Base-by-base conservation (phyloP, 768 basidiomycete species). In the Leccinum broughii region DNA sequence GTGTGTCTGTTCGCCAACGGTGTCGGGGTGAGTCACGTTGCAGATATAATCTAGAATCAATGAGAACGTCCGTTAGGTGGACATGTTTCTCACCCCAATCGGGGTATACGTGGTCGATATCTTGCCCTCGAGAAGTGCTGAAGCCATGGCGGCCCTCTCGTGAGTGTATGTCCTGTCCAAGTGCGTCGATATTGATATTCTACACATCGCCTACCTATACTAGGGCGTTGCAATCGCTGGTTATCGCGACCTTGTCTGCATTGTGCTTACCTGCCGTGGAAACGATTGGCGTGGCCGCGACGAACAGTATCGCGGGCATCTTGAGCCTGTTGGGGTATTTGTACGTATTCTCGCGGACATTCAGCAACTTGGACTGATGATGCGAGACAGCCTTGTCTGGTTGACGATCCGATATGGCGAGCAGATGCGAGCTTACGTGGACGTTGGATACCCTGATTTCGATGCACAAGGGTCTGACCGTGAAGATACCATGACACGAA, bases 1-100 rank as follows among this genome's bases (percentile, higher is more conserved):
- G 22, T 81, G 1, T 86, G 82, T 61, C 65, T 91, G 8, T 89
- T 89, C 64, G 56, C 82, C 46, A 89, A 88, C 59, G 85, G 88
- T 15, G 32, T 87, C 17, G 88, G 88, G 22, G 89, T 89, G 66
- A 55, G 80, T 76, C 20, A 1, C 0, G 35, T 39, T 32, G 28
- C 5, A 2, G 15, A 17, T 2, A 2, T 52, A 35, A 17, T 32
- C 11, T 15, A 26, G 34, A 6, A n/a, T 14, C 59, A 4, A 56
- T 48, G 10, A 37, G 39, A 66, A 3, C 13, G 52, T 24, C 34
- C 39, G 4, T 34, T 51, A 88, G 87, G 79, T 85, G 17, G 83
- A 89, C 61, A 67, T 84, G 54, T 80, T 83, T 9, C 73, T 88
- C 48, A 79, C 80, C 6, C 86, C 87, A 0, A 75, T 76, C 15